A percentile compares a stretch with the other conserved stretches of the same genome.
phyloP scores from a whole-genome alignment of 208 protist genomes.

The Crithidia bombi region DNA sequence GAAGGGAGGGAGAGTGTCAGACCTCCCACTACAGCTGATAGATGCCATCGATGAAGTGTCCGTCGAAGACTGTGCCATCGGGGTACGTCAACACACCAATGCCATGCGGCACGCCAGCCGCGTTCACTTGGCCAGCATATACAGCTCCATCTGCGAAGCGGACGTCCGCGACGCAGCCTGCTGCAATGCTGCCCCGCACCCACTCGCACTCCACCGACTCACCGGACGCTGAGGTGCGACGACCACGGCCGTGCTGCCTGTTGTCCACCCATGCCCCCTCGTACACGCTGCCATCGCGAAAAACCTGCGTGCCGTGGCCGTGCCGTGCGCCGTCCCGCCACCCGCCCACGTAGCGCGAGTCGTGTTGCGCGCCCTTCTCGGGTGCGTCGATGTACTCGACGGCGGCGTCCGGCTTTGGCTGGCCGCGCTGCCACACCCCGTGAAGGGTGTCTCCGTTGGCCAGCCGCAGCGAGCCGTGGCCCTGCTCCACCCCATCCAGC shows the following conservation, averaged over 20 bases:
- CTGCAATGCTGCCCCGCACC: conserved; percentile 46
- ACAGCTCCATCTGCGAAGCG: conserved; percentile 76
- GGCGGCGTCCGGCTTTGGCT: conserved; percentile 58
- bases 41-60: conserved; percentile 68
- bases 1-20: too few species aligned
- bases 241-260: conserved; percentile 71
- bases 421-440: conserved; percentile 76
- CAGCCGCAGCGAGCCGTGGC: conserved; percentile 71
- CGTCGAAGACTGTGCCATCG: conserved; percentile 84
- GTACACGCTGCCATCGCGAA: conserved; percentile 83
- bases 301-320: conserved; percentile 67
- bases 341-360: conserved; percentile 76
- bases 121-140: conserved; percentile 68
- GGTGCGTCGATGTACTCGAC: conserved; percentile 56
- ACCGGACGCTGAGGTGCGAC: conserved; percentile 54
- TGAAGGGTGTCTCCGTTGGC: conserved; percentile 80
- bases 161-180: conserved; percentile 55
- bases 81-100: conserved; percentile 72
- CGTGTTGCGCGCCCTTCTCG: conserved; percentile 34
- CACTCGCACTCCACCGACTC: conserved; percentile 78
- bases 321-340: conserved; percentile 68
- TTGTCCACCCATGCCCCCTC: conserved; percentile 79
- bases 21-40: conserved; percentile 67
- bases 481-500: conserved; percentile 83
- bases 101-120: conserved; percentile 70